Conservation (phyloP, 116 monocot genomes). For the Cymodocea nodosa region DNA sequence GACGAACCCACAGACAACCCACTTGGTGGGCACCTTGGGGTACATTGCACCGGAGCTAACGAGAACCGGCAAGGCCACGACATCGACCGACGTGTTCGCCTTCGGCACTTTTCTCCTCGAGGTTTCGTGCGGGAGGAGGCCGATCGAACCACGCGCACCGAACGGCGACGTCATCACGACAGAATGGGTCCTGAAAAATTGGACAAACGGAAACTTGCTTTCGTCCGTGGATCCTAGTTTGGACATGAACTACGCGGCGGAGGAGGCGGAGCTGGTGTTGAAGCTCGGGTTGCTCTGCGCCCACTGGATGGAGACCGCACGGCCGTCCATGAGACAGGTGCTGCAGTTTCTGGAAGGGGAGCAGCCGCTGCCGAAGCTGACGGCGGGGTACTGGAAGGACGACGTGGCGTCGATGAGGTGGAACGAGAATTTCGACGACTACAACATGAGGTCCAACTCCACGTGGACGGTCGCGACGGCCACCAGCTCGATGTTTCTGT, state of each 20-base stretch:
- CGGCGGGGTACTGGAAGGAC: neutral
- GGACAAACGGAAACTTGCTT: neutral
- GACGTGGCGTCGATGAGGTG: neutral
- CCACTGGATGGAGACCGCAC: neutral
- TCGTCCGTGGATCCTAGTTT: constrained; percentile 16
- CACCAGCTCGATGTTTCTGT: neutral
- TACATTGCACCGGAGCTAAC: constrained; percentile 21
- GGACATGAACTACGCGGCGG: neutral
- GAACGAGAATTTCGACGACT: constrained; percentile 4
- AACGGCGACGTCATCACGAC: constrained; percentile 6
- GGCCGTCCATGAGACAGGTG: constrained; percentile 10
- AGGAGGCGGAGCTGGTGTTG: constrained; percentile 7
- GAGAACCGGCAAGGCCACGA: constrained; percentile 24
- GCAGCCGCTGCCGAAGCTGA: constrained; percentile 1
- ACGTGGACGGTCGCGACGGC: neutral
- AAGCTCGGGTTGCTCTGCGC: constrained; percentile 11
- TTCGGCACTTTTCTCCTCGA: constrained; percentile 38
- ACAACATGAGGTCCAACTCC: neutral
- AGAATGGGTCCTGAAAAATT: constrained; percentile 16
- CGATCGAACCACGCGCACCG: constrained; percentile 4
- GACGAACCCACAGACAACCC: constrained; percentile 7
- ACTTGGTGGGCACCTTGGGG: constrained; percentile 14
- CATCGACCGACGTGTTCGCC: constrained; percentile 26
- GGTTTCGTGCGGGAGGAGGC: constrained; percentile 30
- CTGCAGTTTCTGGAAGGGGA: constrained; percentile 9